These are phyloP conservation scores for Hygrocybe punicea DNA, from an alignment of 768 basidiomycete species.

Conservation along the genomic window DNA sequence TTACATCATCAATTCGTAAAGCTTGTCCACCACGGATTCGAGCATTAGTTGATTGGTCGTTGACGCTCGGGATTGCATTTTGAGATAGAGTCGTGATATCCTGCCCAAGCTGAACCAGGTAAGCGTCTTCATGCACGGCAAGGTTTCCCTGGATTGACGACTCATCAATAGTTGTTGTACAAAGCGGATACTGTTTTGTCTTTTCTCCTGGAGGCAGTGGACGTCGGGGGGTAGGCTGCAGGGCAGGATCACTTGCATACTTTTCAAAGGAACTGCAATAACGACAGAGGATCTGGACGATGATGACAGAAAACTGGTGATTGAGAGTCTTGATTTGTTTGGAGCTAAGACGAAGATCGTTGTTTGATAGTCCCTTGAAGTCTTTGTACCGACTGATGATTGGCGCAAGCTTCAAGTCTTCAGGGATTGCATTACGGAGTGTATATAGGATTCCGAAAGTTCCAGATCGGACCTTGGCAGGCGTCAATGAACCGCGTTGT, in stretches of 20 bases:
- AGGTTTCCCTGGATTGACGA: slow-evolving; percentile 1
- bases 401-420: slow-evolving; percentile 13
- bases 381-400: slow-evolving; percentile 12
- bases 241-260: not conserved
- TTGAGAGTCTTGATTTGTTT: slow-evolving; percentile 2
- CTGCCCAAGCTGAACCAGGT: not conserved
- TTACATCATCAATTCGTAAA: slow-evolving; percentile 14
- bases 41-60: too few species aligned
- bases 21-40: slow-evolving; percentile 5
- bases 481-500: slow-evolving; percentile 17
- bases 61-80: slow-evolving; percentile 1
- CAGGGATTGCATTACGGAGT: slow-evolving; percentile 16
- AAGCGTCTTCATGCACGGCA: too few species aligned
- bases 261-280: slow-evolving; percentile 2
- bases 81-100: slow-evolving; percentile 6
- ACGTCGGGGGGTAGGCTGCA: slow-evolving; percentile 18
- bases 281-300: slow-evolving; percentile 3
- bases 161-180: slow-evolving; percentile 29
- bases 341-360: slow-evolving; percentile 11
- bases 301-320: slow-evolving; percentile 1
- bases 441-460: slow-evolving; percentile 32
- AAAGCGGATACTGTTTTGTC: slow-evolving; percentile 24
- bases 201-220: slow-evolving; percentile 17
- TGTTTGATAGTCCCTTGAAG: slow-evolving; percentile 9
- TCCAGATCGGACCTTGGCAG: slow-evolving; percentile 35